Conservation (phyloP, 1,284 basidiomycete species). For the Pholiota adiposa region DNA sequence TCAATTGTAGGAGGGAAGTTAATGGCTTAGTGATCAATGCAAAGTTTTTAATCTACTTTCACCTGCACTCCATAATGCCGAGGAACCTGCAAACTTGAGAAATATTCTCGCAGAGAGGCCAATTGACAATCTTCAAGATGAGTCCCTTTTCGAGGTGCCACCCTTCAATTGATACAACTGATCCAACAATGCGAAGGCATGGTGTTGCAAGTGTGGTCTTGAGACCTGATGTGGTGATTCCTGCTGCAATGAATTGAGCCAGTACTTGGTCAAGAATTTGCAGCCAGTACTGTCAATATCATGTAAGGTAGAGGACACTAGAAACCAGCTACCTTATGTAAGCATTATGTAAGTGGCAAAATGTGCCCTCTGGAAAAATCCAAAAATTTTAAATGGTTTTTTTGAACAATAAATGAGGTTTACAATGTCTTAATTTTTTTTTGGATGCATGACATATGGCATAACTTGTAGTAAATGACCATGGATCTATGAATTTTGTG, state of each 20-base stretch:
- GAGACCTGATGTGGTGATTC: slow-evolving; percentile 33
- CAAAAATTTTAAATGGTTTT: too few species aligned
- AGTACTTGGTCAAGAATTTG: slow-evolving; percentile 27
- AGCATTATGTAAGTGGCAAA: too few species aligned
- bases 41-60: slow-evolving; percentile 37
- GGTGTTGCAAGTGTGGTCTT: slow-evolving; percentile 30
- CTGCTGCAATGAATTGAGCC: slow-evolving; percentile 25
- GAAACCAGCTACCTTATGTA: too few species aligned
- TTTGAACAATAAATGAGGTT: too few species aligned
- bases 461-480: too few species aligned
- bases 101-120: slow-evolving; percentile 29
- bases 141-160: slow-evolving; percentile 33
- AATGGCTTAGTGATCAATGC: slow-evolving; percentile 36
- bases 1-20: slow-evolving; percentile 22
- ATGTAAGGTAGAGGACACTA: too few species aligned
- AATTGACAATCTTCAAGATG: slow-evolving; percentile 33
- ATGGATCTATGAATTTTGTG: too few species aligned
- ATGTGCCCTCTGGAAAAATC: too few species aligned
- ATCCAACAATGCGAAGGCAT: slow-evolving; percentile 30
- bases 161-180: slow-evolving; percentile 32
- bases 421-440: too few species aligned
- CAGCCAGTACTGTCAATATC: too few species aligned
- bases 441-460: too few species aligned
- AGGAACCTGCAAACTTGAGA: slow-evolving; percentile 39
- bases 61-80: slow-evolving; percentile 31